These are phyloP conservation scores for Epichloe uncinata DNA, from an alignment of 2,329 filamentous ascomycete genomes.

Conservation along the genomic window DNA sequence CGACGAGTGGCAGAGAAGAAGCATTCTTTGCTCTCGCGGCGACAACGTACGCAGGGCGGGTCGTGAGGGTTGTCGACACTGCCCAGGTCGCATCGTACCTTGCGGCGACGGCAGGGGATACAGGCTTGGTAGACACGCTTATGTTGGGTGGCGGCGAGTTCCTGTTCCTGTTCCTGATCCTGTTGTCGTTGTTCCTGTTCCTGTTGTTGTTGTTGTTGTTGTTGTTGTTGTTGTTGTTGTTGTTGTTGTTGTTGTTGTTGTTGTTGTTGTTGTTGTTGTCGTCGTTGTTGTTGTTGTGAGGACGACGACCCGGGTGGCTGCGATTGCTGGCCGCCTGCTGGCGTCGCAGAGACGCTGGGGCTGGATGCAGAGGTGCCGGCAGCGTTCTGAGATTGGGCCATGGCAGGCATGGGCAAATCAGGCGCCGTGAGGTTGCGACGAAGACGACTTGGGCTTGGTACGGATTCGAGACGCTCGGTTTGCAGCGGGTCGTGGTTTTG, in stretches of 20 bases:
- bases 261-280: neutral
- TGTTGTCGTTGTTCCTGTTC: conserved; percentile 7
- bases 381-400: conserved; percentile 11
- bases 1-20: conserved; percentile 90
- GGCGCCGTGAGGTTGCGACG: conserved; percentile 4
- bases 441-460: conserved; percentile 2
- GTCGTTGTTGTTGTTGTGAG: too few relatives aligned
- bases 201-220: conserved; percentile 1
- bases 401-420: conserved; percentile 1
- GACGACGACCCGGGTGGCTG: neutral
- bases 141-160: conserved; percentile 18
- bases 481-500: conserved; percentile 18
- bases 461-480: conserved; percentile 15
- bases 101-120: conserved; percentile 47
- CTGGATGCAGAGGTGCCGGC: conserved; percentile 9
- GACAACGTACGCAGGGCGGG: conserved; percentile 85
- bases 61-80: conserved; percentile 89
- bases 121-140: conserved; percentile 52
- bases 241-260: conserved; percentile 7
- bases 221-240: too few relatives aligned
- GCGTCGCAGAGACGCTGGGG: conserved; percentile 9
- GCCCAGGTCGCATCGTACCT: conserved; percentile 49
- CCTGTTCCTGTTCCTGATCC: conserved; percentile 5
- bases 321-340: conserved; percentile 4
- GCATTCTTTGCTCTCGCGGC: conserved; percentile 90